Percentiles rank a stretch among this genome's conserved stretches.
Evolutionary conservation across 495 filamentous ascomycete species (phyloP).

Genomic region (Echria macrotheca): DNA sequence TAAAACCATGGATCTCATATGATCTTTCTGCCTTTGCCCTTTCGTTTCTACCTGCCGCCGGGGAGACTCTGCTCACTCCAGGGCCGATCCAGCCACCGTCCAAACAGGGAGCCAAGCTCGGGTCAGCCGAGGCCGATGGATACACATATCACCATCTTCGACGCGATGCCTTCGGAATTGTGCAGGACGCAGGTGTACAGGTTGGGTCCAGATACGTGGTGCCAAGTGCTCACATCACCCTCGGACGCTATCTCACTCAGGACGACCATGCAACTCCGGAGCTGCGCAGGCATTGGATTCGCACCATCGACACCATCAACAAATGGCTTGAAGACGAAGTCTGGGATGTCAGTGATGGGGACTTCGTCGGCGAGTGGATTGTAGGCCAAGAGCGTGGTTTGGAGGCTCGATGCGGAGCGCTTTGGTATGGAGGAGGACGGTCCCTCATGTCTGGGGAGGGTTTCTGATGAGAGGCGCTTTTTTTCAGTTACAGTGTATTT

Average conservation of each 20-base stretch:
- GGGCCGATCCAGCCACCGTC: conserved; percentile 25
- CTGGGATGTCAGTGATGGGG: conserved; percentile 51
- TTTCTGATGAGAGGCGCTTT: conserved; percentile 44
- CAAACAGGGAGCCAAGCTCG: conserved; percentile 7
- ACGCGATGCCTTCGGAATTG: conserved; percentile 64
- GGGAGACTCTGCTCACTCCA: conserved; percentile 43
- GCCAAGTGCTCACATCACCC: conserved; percentile 81
- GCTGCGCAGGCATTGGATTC: conserved; percentile 54
- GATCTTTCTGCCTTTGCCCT: conserved; percentile 80
- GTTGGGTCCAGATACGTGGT: conserved; percentile 75
- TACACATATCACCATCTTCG: conserved; percentile 92
- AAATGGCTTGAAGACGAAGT: conserved; percentile 58
- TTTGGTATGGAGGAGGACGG: conserved; percentile 83
- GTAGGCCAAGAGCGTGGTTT: conserved; percentile 73
- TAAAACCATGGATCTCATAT: conserved; percentile 77
- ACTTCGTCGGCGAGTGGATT: conserved; percentile 55
- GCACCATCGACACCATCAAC: conserved; percentile 72
- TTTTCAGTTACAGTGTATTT: not conserved
- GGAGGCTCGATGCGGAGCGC: conserved; percentile 59
- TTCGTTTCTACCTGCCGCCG: conserved; percentile 74
- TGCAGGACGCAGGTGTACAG: conserved; percentile 49
- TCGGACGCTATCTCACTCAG: conserved; percentile 69
- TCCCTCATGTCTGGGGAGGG: conserved; percentile 58
- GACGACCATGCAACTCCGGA: conserved; percentile 38
- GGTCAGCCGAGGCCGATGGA: conserved; percentile 35